Base-by-base conservation (phyloP, 768 basidiomycete genomes). In the Agrocybe chaxingu region DNA sequence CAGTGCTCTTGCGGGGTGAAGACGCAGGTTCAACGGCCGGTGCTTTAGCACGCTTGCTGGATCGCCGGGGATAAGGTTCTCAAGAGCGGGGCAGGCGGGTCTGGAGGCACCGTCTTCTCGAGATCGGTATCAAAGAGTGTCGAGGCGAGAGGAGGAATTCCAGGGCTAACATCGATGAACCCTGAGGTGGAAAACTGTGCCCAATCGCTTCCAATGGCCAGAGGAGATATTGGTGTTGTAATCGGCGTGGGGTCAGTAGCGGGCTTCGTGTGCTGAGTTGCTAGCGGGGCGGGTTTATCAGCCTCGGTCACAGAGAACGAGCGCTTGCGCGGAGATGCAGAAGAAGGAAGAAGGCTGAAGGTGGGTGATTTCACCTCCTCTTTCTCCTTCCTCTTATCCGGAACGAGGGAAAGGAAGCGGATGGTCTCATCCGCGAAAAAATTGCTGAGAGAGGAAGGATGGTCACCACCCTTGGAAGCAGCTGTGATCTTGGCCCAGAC, bases 351-450 rank as follows among this genome's bases (percentile, higher is more conserved):
- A 1, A 66, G 32, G 38, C 61, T 67, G 44, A 70, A 70, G 0
- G 68, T 56, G 0, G 73, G 63, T 3, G 70, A 69, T 35, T 61
- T 65, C 1, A 64, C 61, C 9, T 67, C 58, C 18, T 60, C 66
- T n/a, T 58, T 52, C 12, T 65, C 45, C 53, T 59, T 31, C 8
- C 35, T 49, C 31, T 73, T 75, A 9, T 71, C 67, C n/a, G 81
- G 78, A 19, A 83, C 64, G 52, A 80, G 70, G 1, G 80, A 71
- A 53, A 66, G 74, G 69, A 64, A 76, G 12, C 75, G 74, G 16
- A 87, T 70, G 0, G 84, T 89, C 50, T 89, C 89, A 51, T 89
- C 87, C 4, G 81, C 72, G 48, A 91, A 81, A 46, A 91, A 68
- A 45, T 76, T 76, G 48, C 73, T 56, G 47, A 85, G 64, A 12